These are phyloP conservation scores for Sugiyamaella grinbergsii DNA, from an alignment of 1,139 yeast species.

Conservation along the genomic window DNA sequence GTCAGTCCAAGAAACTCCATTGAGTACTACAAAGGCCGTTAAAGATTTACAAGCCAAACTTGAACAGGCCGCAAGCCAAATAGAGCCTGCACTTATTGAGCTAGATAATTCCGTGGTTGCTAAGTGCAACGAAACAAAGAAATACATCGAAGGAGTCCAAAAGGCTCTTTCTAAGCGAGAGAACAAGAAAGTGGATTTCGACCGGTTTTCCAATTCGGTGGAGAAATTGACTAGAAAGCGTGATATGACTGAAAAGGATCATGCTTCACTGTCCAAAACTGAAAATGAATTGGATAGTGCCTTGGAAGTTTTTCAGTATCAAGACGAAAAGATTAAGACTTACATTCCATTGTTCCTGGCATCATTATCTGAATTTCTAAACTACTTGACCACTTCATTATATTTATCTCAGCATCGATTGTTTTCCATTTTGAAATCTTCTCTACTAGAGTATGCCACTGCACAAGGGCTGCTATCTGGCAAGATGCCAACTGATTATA, in stretches of 20 bases:
- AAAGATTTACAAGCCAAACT: slow-evolving; percentile 32
- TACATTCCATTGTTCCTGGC: slow-evolving; percentile 52
- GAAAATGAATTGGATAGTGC: slow-evolving; percentile 40
- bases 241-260: slow-evolving; percentile 40
- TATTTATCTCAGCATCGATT: slow-evolving; percentile 38
- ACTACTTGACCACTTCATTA: slow-evolving; percentile 42
- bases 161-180: slow-evolving; percentile 53
- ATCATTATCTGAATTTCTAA: slow-evolving; percentile 55
- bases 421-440: slow-evolving; percentile 32
- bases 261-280: slow-evolving; percentile 33
- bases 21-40: slow-evolving; percentile 42
- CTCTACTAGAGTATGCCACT: slow-evolving; percentile 35
- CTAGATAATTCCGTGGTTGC: slow-evolving; percentile 33
- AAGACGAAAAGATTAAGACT: slow-evolving; percentile 49
- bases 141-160: slow-evolving; percentile 47
- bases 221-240: slow-evolving; percentile 50
- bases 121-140: slow-evolving; percentile 46
- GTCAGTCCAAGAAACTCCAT: slow-evolving; percentile 46
- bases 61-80: slow-evolving; percentile 31
- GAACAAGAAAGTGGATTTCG: slow-evolving; percentile 51
- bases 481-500: slow-evolving; percentile 25
- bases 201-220: slow-evolving; percentile 47
- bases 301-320: slow-evolving; percentile 40
- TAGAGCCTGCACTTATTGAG: slow-evolving; percentile 36
- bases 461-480: slow-evolving; percentile 34